phyloP scores from a whole-genome alignment of 352 stramenopile genomes.

The Halophytophthora polymorphica region DNA sequence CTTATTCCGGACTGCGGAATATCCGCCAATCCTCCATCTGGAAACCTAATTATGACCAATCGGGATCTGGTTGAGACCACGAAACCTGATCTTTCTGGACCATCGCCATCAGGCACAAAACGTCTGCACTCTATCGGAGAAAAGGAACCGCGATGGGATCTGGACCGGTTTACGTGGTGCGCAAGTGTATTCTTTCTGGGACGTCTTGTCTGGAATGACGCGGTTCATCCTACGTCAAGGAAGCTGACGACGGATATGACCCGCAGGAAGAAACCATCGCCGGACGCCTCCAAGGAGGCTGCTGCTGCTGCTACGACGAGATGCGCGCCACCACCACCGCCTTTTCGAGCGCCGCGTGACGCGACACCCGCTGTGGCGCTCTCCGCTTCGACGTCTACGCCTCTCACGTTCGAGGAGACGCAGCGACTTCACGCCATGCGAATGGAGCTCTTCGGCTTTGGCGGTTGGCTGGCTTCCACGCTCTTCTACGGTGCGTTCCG shows the following conservation, averaged over 20 bases:
- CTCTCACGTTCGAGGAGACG: conserved; percentile 77
- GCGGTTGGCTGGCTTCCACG: conserved; percentile 77
- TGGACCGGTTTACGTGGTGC: too few relatives aligned
- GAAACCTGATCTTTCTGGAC: too few relatives aligned
- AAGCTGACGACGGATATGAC: neutral
- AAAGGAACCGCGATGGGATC: too few relatives aligned
- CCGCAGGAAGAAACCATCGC: neutral
- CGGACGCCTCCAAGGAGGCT: neutral
- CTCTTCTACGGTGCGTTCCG: conserved; percentile 61
- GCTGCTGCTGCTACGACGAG: neutral
- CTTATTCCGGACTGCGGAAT: conserved; percentile 14
- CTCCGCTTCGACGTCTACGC: conserved; percentile 6
- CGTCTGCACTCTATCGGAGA: too few relatives aligned
- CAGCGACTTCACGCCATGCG: conserved; percentile 78
- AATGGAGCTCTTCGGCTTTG: conserved; percentile 87
- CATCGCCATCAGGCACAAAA: too few relatives aligned
- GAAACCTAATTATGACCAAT: conserved; percentile 5
- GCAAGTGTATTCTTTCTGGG: too few relatives aligned
- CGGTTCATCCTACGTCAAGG: too few relatives aligned
- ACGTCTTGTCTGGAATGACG: too few relatives aligned
- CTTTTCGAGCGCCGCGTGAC: neutral
- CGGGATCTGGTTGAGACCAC: neutral
- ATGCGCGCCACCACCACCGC: too few relatives aligned
- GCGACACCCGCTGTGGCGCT: neutral
- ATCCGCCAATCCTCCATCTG: conserved; percentile 13